These are phyloP conservation scores for Holtermannia corniformis DNA, from an alignment of 768 basidiomycete species.

Conservation along the genomic window DNA sequence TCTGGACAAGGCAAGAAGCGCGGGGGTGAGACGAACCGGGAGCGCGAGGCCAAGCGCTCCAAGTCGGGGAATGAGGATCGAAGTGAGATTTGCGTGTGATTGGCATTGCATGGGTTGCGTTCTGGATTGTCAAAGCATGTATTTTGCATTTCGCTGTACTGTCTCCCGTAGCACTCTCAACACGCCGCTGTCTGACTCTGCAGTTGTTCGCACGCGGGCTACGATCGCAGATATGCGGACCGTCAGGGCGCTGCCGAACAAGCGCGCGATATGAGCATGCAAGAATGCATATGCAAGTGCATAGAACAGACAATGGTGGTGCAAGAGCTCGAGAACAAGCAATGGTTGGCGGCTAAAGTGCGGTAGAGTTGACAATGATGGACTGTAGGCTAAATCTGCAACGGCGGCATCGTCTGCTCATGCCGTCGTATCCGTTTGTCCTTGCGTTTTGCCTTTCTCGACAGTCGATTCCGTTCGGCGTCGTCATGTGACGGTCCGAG, in stretches of 20 bases:
- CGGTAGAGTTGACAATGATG: too few relatives aligned
- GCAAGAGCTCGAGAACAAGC: too few relatives aligned
- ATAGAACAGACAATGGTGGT: neutral
- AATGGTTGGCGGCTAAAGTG: too few relatives aligned
- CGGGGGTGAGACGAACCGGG: neutral
- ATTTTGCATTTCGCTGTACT: too few relatives aligned
- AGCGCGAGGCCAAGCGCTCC: neutral
- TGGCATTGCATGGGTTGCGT: neutral
- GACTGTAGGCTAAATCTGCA: neutral
- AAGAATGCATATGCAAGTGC: neutral
- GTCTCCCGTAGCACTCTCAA: too few relatives aligned
- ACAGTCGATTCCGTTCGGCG: neutral
- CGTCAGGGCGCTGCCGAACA: too few relatives aligned
- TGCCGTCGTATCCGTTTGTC: neutral
- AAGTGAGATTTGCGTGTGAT: neutral
- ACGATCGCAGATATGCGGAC: too few relatives aligned
- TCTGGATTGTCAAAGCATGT: too few relatives aligned
- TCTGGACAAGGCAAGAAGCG: neutral
- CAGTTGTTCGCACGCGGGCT: too few relatives aligned
- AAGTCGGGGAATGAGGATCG: neutral
- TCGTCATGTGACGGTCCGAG: neutral
- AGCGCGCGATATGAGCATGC: too few relatives aligned
- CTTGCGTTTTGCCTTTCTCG: constrained; percentile 5
- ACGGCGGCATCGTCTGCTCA: neutral
- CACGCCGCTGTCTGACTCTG: too few relatives aligned